Base-by-base conservation (phyloP, 805 yeast species). In the Zygotorulaspora danielsina region DNA sequence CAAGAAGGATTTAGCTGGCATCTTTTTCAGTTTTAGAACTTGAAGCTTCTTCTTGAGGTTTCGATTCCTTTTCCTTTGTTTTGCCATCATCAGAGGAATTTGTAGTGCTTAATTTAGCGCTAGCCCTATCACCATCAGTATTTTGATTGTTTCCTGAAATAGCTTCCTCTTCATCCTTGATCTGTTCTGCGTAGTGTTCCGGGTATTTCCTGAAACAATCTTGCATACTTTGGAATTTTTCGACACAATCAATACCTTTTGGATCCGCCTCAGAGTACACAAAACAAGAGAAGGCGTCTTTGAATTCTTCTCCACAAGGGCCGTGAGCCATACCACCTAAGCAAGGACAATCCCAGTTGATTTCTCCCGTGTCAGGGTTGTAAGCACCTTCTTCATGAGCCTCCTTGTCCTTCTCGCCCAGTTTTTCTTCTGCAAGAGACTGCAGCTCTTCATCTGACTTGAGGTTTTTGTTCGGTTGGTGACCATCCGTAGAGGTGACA, bases 311-410 rank as follows among this genome's bases (percentile, higher is more conserved):
- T 42, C 98, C 98, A 69, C 98, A 93, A 40, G 98, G 97, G 0
- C 98, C 98, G 50, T 89, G 74, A 21, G 98, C 97, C 97, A 93
- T 87, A 29, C 98, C 98, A 22, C 97, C 98, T 35, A 93, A 71
- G 65, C 97, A 90, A n/a, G 98, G 97, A 65, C 98, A 93, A 60
- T 93, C 97, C 98, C 98, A 93, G 76, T 93, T 90, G 67, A 93
- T 93, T 63, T 90, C 97, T 20, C 98, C 98, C 2, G 98, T 93
- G 56, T 85, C 95, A 20, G 97, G 97, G 68, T 90, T 78, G 66
- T 78, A 90, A 3, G 97, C 96, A 26, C 87, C 84, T 45, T 71
- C 66, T 46, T 63, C 69, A 15, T 66, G 65, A 31, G 65, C 73
- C 31, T 66, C 70, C 28, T 58, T 64, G 35, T 58, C 68, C 11